Evolutionary conservation across 345 rosid species (phyloP).

Genomic region (Gossypium herbaceum): DNA sequence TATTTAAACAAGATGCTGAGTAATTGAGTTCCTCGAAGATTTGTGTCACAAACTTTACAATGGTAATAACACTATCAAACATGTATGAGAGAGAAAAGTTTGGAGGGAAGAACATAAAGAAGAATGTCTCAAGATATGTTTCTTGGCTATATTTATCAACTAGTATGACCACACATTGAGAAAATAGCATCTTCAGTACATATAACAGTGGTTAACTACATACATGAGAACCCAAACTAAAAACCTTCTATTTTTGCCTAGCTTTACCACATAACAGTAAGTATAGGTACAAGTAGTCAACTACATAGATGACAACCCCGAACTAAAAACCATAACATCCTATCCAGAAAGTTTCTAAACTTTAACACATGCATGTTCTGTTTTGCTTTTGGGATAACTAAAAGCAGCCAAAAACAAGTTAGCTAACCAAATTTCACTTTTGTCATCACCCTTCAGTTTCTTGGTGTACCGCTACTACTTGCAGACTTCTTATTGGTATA

Average conservation of each 20-base stretch:
- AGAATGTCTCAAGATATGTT: background rate
- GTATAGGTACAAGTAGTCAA: background rate
- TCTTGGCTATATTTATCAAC: background rate
- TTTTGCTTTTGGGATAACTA: background rate
- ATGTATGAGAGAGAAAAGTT: background rate
- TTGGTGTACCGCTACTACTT: background rate
- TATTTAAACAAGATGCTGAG: background rate
- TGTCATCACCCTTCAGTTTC: slow-evolving; percentile 1
- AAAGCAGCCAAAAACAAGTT: background rate
- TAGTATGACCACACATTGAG: background rate
- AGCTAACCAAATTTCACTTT: background rate
- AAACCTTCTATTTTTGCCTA: background rate
- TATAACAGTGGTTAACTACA: background rate
- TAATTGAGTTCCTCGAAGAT: background rate
- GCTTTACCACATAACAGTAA: background rate
- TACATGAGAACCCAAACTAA: background rate
- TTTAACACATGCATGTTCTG: background rate
- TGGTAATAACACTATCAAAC: background rate
- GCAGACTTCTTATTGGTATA: slow-evolving; percentile 13
- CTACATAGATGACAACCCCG: background rate
- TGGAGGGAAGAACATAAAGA: background rate
- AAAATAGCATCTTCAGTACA: background rate
- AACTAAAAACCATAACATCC: background rate
- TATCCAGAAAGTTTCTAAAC: background rate
- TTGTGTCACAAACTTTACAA: background rate